phyloP scores from a whole-genome alignment of 371 early-diverging fungal species.

The Mortierella sp. region DNA sequence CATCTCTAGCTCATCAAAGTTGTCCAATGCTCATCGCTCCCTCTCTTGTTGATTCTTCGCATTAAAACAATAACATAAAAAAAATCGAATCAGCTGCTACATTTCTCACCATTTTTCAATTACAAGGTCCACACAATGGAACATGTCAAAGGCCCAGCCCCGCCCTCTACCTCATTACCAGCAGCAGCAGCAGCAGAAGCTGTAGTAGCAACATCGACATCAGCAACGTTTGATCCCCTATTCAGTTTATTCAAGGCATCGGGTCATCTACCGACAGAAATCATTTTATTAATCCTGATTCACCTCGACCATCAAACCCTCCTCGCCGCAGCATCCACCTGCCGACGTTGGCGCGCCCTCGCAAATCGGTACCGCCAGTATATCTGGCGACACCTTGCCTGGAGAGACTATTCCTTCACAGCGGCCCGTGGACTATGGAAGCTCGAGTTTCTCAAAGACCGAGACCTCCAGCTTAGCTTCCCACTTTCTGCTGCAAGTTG shows the following conservation, averaged over 20 bases:
- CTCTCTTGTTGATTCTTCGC: too few species aligned
- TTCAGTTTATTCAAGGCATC: not conserved
- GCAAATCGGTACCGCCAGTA: conserved; percentile 34
- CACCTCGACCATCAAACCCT: conserved; percentile 38
- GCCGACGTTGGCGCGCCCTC: conserved; percentile 38
- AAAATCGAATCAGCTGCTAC: too few species aligned
- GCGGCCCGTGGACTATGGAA: conserved; percentile 45
- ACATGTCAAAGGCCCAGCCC: too few species aligned
- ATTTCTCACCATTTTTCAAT: too few species aligned
- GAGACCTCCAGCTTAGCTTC: conserved; percentile 19
- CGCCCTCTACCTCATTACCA: not conserved
- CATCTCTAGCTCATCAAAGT: too few species aligned
- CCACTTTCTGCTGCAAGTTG: not conserved
- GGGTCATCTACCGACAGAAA: conserved; percentile 29
- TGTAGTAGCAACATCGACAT: not conserved
- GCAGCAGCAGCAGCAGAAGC: too few species aligned
- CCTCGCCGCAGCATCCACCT: conserved; percentile 27
- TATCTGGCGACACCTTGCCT: conserved; percentile 35
- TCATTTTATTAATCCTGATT: conserved; percentile 37
- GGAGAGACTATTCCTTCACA: conserved; percentile 36
- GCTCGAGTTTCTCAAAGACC: conserved; percentile 34
- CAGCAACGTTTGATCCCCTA: not conserved
- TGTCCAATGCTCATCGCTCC: too few species aligned
- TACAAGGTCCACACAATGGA: too few species aligned
- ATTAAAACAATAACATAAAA: too few species aligned